Conservation (phyloP, 139 green algal species). For the Klebsormidium nitens region DNA sequence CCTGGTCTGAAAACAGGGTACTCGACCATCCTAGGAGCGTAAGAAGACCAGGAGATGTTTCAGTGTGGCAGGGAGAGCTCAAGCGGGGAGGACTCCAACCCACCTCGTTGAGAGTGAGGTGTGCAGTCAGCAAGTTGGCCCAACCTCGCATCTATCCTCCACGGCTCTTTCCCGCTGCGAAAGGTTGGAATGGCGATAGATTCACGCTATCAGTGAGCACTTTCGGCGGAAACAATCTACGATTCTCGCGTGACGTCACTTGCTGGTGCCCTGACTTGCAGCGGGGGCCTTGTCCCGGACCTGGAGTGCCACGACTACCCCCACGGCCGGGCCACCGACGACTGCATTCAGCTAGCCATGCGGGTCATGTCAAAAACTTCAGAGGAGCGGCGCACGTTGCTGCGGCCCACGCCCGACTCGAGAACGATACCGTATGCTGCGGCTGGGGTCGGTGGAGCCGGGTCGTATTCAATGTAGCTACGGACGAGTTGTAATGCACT, state of each 20-base stretch:
- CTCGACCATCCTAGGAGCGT: no score
- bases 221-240: background rate
- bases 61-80: no score
- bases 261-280: background rate
- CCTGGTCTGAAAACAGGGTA: background rate
- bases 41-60: no score
- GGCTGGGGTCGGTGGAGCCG: no score
- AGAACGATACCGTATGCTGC: no score
- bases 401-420: no score
- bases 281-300: conserved; percentile 5
- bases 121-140: background rate
- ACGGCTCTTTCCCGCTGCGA: background rate
- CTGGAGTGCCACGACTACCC: conserved; percentile 2
- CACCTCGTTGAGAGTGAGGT: conserved; percentile 1
- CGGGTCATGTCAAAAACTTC: background rate
- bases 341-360: background rate
- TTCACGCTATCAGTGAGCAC: no score
- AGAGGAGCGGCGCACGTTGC: no score
- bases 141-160: conserved; percentile 1
- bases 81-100: background rate
- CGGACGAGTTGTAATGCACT: no score
- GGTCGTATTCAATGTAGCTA: no score
- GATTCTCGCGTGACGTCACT: background rate
- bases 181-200: background rate
- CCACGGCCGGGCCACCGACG: background rate